Conservation (phyloP, 192 early-diverging fungal genomes). For the Backusella mclennaniae region DNA sequence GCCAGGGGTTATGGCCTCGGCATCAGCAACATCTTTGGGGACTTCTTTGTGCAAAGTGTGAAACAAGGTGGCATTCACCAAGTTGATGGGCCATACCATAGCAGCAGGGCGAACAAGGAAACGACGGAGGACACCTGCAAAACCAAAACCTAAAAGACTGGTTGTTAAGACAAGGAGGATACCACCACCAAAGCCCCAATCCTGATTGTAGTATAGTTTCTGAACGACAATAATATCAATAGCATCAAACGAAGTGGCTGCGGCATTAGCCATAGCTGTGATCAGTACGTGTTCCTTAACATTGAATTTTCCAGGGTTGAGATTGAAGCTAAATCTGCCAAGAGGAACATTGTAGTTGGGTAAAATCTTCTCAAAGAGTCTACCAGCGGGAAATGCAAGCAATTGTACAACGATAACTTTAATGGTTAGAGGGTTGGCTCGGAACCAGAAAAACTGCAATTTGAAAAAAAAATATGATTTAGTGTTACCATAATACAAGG, state of each 20-base stretch:
- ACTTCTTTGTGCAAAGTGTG: slow-evolving; percentile 43
- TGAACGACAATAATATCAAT: slow-evolving; percentile 76
- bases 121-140: slow-evolving; percentile 39
- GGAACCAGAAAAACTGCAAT: slow-evolving; percentile 78
- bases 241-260: slow-evolving; percentile 70
- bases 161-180: slow-evolving; percentile 72
- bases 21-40: slow-evolving; percentile 26
- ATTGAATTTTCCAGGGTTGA: slow-evolving; percentile 87
- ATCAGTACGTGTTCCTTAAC: slow-evolving; percentile 90
- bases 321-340: slow-evolving; percentile 45
- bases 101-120: slow-evolving; percentile 47
- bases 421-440: slow-evolving; percentile 74
- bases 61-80: slow-evolving; percentile 49
- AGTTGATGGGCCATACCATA: slow-evolving; percentile 51
- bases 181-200: slow-evolving; percentile 61
- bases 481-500: neutral
- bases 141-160: slow-evolving; percentile 45
- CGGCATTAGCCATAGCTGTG: slow-evolving; percentile 70
- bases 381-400: slow-evolving; percentile 75
- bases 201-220: slow-evolving; percentile 63
- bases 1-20: slow-evolving; percentile 24
- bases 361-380: slow-evolving; percentile 58
- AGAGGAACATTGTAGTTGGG: slow-evolving; percentile 51
- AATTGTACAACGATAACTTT: slow-evolving; percentile 72
- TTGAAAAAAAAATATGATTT: neutral